Base-by-base conservation (phyloP, 345 rosid species). In the Brassica juncea region DNA sequence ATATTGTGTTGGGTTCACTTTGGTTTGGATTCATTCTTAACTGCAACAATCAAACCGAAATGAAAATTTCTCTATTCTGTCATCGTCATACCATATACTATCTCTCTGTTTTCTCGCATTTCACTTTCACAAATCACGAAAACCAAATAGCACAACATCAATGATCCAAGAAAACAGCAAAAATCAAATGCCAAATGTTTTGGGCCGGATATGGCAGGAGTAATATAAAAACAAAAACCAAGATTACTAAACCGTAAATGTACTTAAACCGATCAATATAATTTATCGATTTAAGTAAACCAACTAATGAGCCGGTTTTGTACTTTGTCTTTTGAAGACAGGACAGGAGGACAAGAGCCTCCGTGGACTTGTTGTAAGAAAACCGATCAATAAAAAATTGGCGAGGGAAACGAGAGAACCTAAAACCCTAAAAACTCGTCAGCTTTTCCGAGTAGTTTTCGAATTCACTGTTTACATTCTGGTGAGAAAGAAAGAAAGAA, bases 381-480 rank as follows among this genome's bases (percentile, higher is more conserved):
- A 52, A 52, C 58, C 58, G 58, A 52, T 52, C 58, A 52, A 52
- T 5, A 3, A 44, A 3, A 12, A 47, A 12, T 47, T 47, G 54
- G 54, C 54, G 57, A 52, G 57, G 57, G 87, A 77, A 82, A 70
- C 69, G 34, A 59, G 35, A 49, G 59, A 54, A 69, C 77, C 77
- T 68, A 82, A 82, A 82, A 82, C 78, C 76, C 77, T 72, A 63
- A 68, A 70, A 32, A 49, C 21, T 52, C 58, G 58, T 19, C 21
- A 19, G 21, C 21, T 52, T n/a, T 15, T 60, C 73, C 52, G 49
- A 55, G 77, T 80, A 70, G 58, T 68, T 23, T 23, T 75, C 25
- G 3, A 70, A 30, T n/a, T 37, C n/a, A 49, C 16, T 70, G 66
- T 59, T 0, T 1, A 67, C 7, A 42, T 28, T 21, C 34, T 58